Evolutionary conservation across 805 yeast genomes (phyloP).

Genomic region (Lipomyces starkeyi): DNA sequence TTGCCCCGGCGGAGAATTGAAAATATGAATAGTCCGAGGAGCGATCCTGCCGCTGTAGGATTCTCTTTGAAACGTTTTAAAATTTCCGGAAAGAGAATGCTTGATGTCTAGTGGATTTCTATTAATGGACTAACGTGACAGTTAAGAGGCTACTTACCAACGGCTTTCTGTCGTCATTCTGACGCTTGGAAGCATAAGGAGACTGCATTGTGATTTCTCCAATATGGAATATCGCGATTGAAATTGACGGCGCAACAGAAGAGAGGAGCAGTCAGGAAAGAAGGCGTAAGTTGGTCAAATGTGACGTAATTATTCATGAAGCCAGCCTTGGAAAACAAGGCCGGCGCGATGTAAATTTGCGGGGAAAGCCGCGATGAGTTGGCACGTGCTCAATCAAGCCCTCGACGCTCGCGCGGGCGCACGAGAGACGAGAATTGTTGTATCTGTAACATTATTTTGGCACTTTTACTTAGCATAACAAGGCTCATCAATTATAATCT

Average conservation of each 20-base stretch:
- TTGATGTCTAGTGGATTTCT: conserved; percentile 17
- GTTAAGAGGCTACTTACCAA: conserved; percentile 11
- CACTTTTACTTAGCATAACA: no score
- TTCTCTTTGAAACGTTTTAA: conserved; percentile 18
- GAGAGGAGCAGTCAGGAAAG: no score
- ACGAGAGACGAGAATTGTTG: no score
- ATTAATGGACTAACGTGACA: neutral
- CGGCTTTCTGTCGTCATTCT: conserved; percentile 9
- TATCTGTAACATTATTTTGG: no score
- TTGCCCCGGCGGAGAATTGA: conserved; percentile 20
- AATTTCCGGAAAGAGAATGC: conserved; percentile 28
- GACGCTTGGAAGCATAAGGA: conserved; percentile 19
- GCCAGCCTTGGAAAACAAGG: no score
- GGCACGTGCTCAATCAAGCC: neutral
- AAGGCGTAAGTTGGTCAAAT: no score
- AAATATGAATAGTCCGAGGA: conserved; percentile 26
- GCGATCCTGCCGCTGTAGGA: conserved; percentile 16
- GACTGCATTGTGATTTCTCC: conserved; percentile 19
- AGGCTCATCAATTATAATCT: no score
- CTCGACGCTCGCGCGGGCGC: no score
- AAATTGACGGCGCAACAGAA: no score
- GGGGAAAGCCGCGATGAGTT: conserved; percentile 6
- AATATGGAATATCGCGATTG: neutral
- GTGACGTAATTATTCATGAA: no score
- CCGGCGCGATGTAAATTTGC: neutral